Evolutionary conservation across 192 early-diverging fungal genomes (phyloP), one percentile per base, ranked within the genome.

Genomic region (Lobosporangium transversale): DNA sequence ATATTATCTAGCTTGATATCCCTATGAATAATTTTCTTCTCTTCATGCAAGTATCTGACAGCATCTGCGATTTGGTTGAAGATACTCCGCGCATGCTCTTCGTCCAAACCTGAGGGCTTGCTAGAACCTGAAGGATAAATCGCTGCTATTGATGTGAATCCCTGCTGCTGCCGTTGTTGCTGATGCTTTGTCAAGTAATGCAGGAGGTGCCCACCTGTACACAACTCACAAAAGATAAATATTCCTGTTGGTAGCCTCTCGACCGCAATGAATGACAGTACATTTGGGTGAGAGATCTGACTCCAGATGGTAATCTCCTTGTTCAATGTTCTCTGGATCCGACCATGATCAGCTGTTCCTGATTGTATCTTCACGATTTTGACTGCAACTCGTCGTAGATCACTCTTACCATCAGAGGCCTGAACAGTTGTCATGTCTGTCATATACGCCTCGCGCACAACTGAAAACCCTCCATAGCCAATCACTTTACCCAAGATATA

Each of bases 1-100:
- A 97, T 81, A 69, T 97, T 98, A 61, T 98, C 97, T 21, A 94
- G 86, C 73, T 98, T 98, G 60, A 98, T 82, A 70, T 98, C 97
- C 9, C 92, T 85, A 79, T 98, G 97, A 10, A 87, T 87, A 53
- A 94, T 83, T 20, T 88, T 86, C 40, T 87, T 84, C 57, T 88
- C 81, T 40, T 83, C 58, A 80, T 99, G 97, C 62, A 98, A 55
- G 70, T 99, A 96, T 17, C 83, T 62, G 0, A 99, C 70, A n/a
- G 90, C 94, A 2, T 84, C 78, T 4, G 83, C 89, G 6, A 97
- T 49, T 79, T 97, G 93, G 6, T 79, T 74, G 68, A 98, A 95
- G 43, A 95, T 79, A 23, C 45, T 64, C 15, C 80, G 61, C 0
- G 87, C 88, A 17, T 81, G 27, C 33, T 60, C 60, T 71, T 94